phyloP scores from a whole-genome alignment of 176 grass and related monocot species.

The Musa beccarii region DNA sequence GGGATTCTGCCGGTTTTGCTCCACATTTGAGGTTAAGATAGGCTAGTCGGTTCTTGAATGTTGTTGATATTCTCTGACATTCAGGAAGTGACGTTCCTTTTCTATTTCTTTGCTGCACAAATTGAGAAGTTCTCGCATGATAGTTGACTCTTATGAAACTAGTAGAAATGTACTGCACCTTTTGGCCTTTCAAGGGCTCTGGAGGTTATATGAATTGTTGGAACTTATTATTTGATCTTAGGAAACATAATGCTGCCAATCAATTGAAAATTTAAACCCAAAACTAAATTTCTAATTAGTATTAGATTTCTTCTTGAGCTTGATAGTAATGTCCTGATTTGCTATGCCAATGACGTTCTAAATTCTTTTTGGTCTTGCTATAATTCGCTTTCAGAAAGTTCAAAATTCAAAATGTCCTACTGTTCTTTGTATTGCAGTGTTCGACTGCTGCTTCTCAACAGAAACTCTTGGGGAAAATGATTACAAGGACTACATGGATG shows the following conservation, averaged over 20 bases:
- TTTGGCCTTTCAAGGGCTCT: no score
- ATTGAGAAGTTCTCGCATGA: neutral
- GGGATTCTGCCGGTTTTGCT: neutral
- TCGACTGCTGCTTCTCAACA: slow-evolving; percentile 80
- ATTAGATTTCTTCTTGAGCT: neutral
- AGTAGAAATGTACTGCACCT: no score
- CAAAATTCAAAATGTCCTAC: slow-evolving; percentile 10
- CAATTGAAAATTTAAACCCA: neutral
- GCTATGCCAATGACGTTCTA: no score
- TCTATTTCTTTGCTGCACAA: neutral
- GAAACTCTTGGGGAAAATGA: slow-evolving; percentile 61
- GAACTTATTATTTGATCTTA: neutral
- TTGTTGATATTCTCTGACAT: neutral
- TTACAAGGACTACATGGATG: slow-evolving; percentile 71
- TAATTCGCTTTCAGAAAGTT: slow-evolving; percentile 11
- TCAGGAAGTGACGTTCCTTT: neutral
- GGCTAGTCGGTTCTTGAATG: neutral
- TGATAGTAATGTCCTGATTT: neutral
- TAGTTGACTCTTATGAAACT: neutral
- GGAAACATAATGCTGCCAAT: neutral
- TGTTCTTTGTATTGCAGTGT: slow-evolving; percentile 49
- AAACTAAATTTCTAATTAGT: neutral
- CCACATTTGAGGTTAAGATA: neutral
- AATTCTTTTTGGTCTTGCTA: neutral
- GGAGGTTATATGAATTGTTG: neutral